Percentiles rank a stretch among this genome's conserved stretches.
Evolutionary conservation across 768 basidiomycete genomes (phyloP).

Genomic region (Hortiboletus campestris): DNA sequence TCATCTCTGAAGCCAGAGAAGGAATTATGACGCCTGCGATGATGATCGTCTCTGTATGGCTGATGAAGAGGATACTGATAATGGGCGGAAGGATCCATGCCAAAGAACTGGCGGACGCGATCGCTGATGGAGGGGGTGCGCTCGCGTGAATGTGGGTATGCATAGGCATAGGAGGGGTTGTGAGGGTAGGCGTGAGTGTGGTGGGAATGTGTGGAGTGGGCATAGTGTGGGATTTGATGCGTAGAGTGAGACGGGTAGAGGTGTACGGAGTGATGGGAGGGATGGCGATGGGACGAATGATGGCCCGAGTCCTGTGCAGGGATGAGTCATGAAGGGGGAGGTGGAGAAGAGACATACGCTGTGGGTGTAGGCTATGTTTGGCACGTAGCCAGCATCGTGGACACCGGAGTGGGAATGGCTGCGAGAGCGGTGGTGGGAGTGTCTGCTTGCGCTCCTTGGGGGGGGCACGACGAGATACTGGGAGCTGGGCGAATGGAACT

Average conservation of each 20-base stretch:
- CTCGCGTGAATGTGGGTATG: constrained; percentile 9
- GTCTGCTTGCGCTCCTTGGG: constrained; percentile 20
- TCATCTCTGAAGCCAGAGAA: constrained; percentile 23
- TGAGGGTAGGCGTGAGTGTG: neutral
- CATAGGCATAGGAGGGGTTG: constrained; percentile 18
- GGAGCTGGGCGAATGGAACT: neutral
- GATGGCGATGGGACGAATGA: constrained; percentile 11
- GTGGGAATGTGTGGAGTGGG: constrained; percentile 4
- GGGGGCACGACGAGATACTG: constrained; percentile 8
- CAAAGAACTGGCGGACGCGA: constrained; percentile 40
- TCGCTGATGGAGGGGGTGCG: constrained; percentile 32
- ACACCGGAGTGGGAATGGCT: constrained; percentile 5
- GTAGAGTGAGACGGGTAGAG: constrained; percentile 21
- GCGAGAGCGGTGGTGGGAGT: constrained; percentile 11
- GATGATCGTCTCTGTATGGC: constrained; percentile 2
- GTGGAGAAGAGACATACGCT: constrained; percentile 11
- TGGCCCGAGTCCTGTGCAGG: constrained; percentile 19
- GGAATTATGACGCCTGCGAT: constrained; percentile 28
- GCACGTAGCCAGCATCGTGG: neutral
- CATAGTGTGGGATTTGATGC: constrained; percentile 13
- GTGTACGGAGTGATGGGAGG: constrained; percentile 15
- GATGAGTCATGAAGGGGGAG: neutral
- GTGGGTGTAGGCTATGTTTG: constrained; percentile 8
- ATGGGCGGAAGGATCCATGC: constrained; percentile 21
- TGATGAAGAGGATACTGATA: neutral